Conservation (phyloP, 2,329 filamentous ascomycete genomes). For the Aspergillus niger region DNA sequence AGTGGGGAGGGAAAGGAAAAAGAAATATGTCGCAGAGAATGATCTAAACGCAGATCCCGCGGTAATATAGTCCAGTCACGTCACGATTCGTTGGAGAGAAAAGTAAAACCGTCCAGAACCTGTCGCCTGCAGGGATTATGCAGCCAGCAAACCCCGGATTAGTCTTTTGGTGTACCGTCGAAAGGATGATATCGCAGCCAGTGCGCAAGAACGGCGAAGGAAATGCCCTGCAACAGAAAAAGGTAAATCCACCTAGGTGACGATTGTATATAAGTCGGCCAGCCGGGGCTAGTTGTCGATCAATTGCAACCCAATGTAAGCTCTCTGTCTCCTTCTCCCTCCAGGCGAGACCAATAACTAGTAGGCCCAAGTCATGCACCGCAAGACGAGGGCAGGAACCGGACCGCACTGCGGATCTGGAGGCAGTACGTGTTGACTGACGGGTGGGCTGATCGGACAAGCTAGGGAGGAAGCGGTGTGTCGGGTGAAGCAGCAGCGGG, state of each 20-base stretch:
- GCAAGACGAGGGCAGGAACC: constrained; percentile 12
- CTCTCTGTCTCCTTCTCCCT: constrained; percentile 8
- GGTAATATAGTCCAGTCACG: not conserved
- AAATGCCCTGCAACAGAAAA: not conserved
- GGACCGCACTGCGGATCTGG: constrained; percentile 8
- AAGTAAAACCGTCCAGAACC: not conserved
- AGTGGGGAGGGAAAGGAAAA: not conserved
- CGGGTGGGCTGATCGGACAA: constrained; percentile 20
- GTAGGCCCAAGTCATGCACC: constrained; percentile 18
- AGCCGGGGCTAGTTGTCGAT: constrained; percentile 4
- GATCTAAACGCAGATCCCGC: not conserved
- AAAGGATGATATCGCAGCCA: constrained; percentile 10
- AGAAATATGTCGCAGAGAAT: not conserved
- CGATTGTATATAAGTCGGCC: not conserved
- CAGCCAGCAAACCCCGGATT: not conserved
- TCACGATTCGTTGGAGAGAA: not conserved
- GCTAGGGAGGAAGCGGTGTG: constrained; percentile 21
- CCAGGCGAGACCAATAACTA: constrained; percentile 13
- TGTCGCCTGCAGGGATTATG: constrained; percentile 4
- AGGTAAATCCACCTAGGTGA: not conserved
- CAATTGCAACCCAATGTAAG: constrained; percentile 15
- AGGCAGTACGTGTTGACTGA: constrained; percentile 15
- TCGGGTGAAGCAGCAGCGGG: constrained; percentile 4
- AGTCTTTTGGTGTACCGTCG: not conserved
- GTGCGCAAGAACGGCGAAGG: constrained; percentile 8